A percentile compares a stretch with the other conserved stretches of the same genome.
These are phyloP conservation scores for Fonsecaea pedrosoi DNA, from an alignment of 2,329 filamentous ascomycete genomes.

Conservation along the genomic window DNA sequence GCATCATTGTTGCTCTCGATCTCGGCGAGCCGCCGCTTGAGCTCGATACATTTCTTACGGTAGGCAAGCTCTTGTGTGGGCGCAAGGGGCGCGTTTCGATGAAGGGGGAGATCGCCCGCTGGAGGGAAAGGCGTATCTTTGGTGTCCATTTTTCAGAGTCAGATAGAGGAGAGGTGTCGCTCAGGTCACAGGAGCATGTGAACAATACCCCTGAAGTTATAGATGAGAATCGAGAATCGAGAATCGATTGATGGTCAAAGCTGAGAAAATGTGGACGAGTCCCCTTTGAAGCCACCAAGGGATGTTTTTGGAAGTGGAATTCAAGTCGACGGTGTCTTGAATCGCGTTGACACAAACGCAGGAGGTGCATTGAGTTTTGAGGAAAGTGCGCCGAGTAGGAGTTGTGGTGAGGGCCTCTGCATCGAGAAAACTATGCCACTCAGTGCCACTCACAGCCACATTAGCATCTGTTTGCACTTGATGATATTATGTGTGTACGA, in stretches of 20 bases:
- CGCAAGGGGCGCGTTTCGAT: constrained; percentile 60
- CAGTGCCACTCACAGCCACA: background rate
- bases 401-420: background rate
- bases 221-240: background rate
- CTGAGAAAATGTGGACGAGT: background rate
- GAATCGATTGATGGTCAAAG: background rate
- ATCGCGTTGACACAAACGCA: background rate
- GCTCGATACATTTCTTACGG: constrained; percentile 92
- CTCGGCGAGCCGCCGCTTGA: constrained; percentile 88
- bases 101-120: constrained; percentile 34
- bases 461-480: background rate
- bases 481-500: no score
- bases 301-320: background rate
- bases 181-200: background rate
- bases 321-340: background rate
- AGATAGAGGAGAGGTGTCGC: background rate
- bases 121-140: constrained; percentile 38
- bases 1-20: constrained; percentile 91
- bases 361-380: background rate
- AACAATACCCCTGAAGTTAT: background rate
- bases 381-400: background rate
- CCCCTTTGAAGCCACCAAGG: background rate
- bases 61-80: constrained; percentile 96
- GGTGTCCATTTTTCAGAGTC: constrained; percentile 33
- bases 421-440: no score